phyloP scores from a whole-genome alignment of 2,329 filamentous ascomycete species.

The Hymenoscyphus repandus region DNA sequence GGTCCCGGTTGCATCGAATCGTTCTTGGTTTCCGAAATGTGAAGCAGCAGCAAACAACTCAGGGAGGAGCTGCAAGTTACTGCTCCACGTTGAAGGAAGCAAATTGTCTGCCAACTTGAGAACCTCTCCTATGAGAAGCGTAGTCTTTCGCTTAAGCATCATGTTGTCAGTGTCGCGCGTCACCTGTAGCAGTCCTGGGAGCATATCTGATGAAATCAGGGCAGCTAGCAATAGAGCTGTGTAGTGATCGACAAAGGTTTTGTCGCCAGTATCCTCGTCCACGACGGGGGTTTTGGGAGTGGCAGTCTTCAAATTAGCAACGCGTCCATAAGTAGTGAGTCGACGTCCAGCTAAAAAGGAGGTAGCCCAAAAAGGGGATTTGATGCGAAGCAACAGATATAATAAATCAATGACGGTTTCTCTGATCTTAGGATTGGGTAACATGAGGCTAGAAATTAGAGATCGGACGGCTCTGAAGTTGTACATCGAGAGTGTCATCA shows the following conservation, averaged over 20 bases:
- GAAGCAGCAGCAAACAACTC: constrained; percentile 75
- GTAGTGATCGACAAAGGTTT: constrained; percentile 91
- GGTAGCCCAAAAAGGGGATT: constrained; percentile 89
- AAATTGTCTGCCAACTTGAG: constrained; percentile 84
- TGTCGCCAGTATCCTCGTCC: constrained; percentile 63
- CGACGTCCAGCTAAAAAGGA: constrained; percentile 90
- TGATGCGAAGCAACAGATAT: constrained; percentile 77
- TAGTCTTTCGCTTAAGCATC: constrained; percentile 79
- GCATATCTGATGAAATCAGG: constrained; percentile 74
- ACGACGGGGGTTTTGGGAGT: constrained; percentile 42
- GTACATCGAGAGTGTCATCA: constrained; percentile 84
- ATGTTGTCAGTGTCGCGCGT: constrained; percentile 64
- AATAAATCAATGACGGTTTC: constrained; percentile 86
- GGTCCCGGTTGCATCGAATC: constrained; percentile 79
- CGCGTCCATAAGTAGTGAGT: constrained; percentile 92
- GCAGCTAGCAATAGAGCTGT: constrained; percentile 82
- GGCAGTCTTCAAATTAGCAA: constrained; percentile 70
- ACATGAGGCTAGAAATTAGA: constrained; percentile 59
- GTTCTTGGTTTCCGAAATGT: constrained; percentile 63
- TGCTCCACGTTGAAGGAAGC: constrained; percentile 76
- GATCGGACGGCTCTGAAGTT: constrained; percentile 81
- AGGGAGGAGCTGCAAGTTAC: constrained; percentile 80
- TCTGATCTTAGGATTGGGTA: constrained; percentile 50
- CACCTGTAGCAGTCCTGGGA: constrained; percentile 56
- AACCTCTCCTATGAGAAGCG: constrained; percentile 83